Evolutionary conservation across 106 monocot species (phyloP), one percentile per base, ranked within the genome.

Genomic region (Phalaenopsis equestris): DNA sequence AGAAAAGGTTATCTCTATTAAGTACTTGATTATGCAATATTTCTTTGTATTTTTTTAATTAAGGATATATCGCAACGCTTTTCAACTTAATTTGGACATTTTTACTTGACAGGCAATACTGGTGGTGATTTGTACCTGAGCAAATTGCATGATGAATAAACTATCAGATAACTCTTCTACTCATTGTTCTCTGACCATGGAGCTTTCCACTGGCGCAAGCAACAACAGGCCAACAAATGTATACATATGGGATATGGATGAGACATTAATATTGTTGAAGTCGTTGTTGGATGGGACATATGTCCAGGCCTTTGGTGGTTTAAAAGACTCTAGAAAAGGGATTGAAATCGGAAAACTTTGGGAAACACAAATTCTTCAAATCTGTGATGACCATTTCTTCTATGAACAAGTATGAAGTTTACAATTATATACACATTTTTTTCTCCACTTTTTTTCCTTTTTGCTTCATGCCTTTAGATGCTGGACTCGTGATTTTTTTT

Each of bases 221-320:
- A 67, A 75, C 43, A 24, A 36, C 67, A 30, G 75, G 46, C 76
- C 45, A 39, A 85, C 61, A 64, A 91, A 81, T 91, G 93, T 96
- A 2, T 96, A 91, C 56, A 88, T 96, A 70, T 96, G 96, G 96
- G 96, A 96, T 87, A 91, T 96, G 93, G 93, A 93, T 83, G 96
- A 96, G 79, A 96, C 96, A n/a, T 88, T 96, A 67, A 88, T 96
- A 82, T 78, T 96, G 70, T 75, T 96, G 39, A 96, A 93, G 75
- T 96, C 96, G 14, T 84, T 96, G 58, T 82, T 93, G 84, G 91
- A 93, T 81, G 96, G 96, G 52, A 84, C 91, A 56, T 96, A 82
- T 83, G 93, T 91, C 75, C 78, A 70, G 6, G 81, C 89, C 10
- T 89, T 88, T 73, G 82, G 86, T 84, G 93, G 93, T 74, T 79